Conservation (phyloP, 75 land plant species). For the Cupressus sempervirens region DNA sequence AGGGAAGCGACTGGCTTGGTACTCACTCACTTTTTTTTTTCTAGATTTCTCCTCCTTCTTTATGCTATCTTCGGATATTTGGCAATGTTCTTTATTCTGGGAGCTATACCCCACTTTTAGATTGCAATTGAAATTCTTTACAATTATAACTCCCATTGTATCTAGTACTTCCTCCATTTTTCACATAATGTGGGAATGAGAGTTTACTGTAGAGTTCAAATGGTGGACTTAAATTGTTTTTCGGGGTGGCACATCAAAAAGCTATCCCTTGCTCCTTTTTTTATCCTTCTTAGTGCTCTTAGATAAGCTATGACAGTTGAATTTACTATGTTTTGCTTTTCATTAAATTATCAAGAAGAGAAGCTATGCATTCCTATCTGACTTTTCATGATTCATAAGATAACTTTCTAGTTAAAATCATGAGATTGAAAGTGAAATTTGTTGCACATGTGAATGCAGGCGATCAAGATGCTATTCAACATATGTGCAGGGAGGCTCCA, state of each 20-base stretch:
- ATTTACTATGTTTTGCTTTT: not conserved
- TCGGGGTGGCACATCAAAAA: no score
- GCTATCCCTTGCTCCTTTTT: no score
- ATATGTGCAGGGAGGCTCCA: slow-evolving; percentile 99
- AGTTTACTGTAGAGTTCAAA: no score
- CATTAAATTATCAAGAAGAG: not conserved
- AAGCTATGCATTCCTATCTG: slow-evolving; percentile 1
- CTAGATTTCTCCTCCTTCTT: not conserved
- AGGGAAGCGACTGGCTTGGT: slow-evolving; percentile 99
- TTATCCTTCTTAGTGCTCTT: not conserved
- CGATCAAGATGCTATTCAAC: slow-evolving; percentile 99
- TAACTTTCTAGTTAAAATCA: not conserved
- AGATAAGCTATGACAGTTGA: not conserved
- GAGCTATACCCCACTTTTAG: no score
- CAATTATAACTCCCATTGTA: no score
- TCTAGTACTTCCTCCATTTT: no score
- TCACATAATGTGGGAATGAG: no score
- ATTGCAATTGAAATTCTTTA: no score
- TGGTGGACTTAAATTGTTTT: no score
- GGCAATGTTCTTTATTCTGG: no score
- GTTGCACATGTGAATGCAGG: slow-evolving; percentile 36
- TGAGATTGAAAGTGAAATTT: not conserved
- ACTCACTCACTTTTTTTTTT: not conserved
- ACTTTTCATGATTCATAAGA: not conserved
- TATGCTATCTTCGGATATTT: no score